Evolutionary conservation across 129 eudicot species (phyloP).

Genomic region (Centella asiatica): DNA sequence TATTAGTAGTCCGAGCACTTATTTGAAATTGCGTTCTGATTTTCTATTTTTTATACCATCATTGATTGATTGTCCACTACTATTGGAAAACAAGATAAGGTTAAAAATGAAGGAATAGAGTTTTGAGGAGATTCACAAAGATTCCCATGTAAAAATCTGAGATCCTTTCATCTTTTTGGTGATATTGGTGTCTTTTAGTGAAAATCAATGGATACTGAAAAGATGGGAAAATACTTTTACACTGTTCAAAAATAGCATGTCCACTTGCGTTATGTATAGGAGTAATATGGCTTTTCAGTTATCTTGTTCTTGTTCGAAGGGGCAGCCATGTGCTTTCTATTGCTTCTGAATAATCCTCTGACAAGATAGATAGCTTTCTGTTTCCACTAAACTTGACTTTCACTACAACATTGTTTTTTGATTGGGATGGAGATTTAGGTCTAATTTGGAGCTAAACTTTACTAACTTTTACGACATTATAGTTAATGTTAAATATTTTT

Average conservation of each 20-base stretch:
- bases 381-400: background rate
- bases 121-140: no score
- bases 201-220: background rate
- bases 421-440: background rate
- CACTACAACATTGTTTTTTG: no score
- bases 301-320: slow-evolving; percentile 1
- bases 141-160: no score
- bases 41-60: background rate
- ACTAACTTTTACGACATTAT: no score
- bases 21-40: no score
- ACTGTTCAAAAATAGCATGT: slow-evolving; percentile 6
- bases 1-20: no score
- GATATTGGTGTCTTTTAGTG: no score
- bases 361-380: slow-evolving; percentile 11
- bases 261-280: background rate
- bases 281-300: background rate
- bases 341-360: background rate
- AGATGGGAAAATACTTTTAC: slow-evolving; percentile 4
- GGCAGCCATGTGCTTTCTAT: background rate
- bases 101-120: no score
- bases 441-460: background rate
- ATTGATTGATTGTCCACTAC: background rate
- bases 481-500: no score
- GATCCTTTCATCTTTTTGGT: no score
- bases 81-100: no score